Conservation (phyloP, 2,329 filamentous ascomycete species). For the Fusarium sp. region DNA sequence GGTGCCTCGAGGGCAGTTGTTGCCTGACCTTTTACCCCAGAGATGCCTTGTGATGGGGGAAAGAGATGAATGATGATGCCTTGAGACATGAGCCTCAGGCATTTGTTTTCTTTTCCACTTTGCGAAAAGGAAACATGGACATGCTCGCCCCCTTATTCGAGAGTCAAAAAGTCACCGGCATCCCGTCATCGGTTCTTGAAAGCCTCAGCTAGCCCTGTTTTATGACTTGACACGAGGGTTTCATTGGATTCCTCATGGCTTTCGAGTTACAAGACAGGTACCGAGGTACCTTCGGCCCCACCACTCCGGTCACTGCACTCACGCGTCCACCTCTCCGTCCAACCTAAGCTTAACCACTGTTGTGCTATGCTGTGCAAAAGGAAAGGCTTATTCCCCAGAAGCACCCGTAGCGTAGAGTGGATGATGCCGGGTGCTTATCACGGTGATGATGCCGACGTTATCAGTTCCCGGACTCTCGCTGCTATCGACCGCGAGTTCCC, state of each 20-base stretch:
- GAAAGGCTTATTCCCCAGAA: conserved; percentile 2
- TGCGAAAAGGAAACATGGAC: not conserved
- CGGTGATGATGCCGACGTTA: not conserved
- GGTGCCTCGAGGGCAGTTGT: conserved; percentile 25
- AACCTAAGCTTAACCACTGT: not conserved
- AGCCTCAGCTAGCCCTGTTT: conserved; percentile 15
- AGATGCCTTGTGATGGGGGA: not conserved
- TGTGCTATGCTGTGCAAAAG: not conserved
- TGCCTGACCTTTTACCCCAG: conserved; percentile 14
- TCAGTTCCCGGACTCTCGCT: not conserved
- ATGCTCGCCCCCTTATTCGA: not conserved
- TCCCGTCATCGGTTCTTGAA: conserved; percentile 10
- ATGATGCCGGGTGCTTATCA: not conserved
- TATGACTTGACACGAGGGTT: conserved; percentile 5
- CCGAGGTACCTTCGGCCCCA: conserved; percentile 33
- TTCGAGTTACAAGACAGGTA: conserved; percentile 2
- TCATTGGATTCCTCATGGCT: not conserved
- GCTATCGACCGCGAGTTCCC: not conserved
- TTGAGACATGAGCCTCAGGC: conserved; percentile 5
- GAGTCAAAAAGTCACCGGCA: conserved; percentile 8
- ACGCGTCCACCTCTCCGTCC: conserved; percentile 22
- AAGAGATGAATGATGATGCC: not conserved
- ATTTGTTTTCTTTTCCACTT: not conserved
- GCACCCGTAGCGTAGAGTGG: not conserved
- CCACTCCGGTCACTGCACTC: not conserved